phyloP scores from a whole-genome alignment of 495 filamentous ascomycete genomes.

The Penicillium lividum region DNA sequence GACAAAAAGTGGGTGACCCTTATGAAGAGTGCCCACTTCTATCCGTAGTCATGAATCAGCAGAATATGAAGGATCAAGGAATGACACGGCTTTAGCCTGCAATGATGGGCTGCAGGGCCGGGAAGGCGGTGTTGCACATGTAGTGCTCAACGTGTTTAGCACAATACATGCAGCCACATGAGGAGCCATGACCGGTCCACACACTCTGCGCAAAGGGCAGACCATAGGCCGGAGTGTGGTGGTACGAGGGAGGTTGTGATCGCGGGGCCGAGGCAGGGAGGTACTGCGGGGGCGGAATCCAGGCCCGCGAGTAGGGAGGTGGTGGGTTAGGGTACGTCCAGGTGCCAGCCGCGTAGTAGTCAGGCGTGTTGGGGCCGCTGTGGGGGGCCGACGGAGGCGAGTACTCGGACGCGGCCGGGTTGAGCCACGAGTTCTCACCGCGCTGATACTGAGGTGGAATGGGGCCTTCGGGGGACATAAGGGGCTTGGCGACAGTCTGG shows the following conservation, averaged over 20 bases:
- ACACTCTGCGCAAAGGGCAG: conserved; percentile 57
- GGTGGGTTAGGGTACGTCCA: conserved; percentile 59
- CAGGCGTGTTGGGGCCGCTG: conserved; percentile 64
- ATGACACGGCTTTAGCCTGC: conserved; percentile 25
- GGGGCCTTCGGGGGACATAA: conserved; percentile 51
- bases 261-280: conserved; percentile 42
- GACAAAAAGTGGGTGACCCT: conserved; percentile 11
- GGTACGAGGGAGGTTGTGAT: conserved; percentile 54
- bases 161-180: conserved; percentile 71
- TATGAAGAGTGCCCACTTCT: conserved; percentile 13
- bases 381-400: conserved; percentile 70
- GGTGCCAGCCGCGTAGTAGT: conserved; percentile 56
- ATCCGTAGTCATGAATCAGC: conserved; percentile 23
- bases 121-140: conserved; percentile 60
- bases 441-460: conserved; percentile 55
- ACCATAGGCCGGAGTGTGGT: conserved; percentile 52
- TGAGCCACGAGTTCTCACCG: conserved; percentile 56
- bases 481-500: conserved; percentile 41
- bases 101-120: conserved; percentile 59
- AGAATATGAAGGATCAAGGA: conserved; percentile 6
- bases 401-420: conserved; percentile 55
- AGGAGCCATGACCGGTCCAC: conserved; percentile 62
- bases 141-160: conserved; percentile 63
- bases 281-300: conserved; percentile 51
- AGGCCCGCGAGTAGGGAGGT: conserved; percentile 42